Evolutionary conservation across 306 rosid species (phyloP).

Genomic region (Gastrolobium bilobum): DNA sequence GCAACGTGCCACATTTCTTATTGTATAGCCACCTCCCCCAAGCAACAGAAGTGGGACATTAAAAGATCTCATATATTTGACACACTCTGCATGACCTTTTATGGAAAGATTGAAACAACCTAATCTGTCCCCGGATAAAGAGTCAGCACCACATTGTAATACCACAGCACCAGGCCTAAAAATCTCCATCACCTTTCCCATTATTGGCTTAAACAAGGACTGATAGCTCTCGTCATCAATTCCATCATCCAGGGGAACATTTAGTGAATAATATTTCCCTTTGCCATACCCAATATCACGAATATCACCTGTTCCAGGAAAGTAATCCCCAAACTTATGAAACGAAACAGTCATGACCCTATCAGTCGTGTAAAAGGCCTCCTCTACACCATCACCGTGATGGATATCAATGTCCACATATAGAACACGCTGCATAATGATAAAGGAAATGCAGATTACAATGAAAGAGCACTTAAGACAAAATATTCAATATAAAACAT

Average conservation of each 20-base stretch:
- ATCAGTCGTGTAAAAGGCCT: constrained; percentile 59
- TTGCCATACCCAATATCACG: constrained; percentile 59
- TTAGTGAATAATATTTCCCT: constrained; percentile 60
- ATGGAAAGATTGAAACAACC: constrained; percentile 65
- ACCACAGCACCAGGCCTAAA: constrained; percentile 63
- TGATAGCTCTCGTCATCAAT: constrained; percentile 63
- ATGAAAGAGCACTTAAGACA: constrained; percentile 30
- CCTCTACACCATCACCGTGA: constrained; percentile 56
- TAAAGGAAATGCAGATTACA: constrained; percentile 36
- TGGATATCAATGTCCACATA: constrained; percentile 56
- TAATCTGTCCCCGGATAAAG: constrained; percentile 64
- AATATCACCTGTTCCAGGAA: constrained; percentile 66
- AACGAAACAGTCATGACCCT: constrained; percentile 68
- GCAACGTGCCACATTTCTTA: constrained; percentile 66
- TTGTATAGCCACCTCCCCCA: constrained; percentile 65
- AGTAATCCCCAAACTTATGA: constrained; percentile 65
- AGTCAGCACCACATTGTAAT: constrained; percentile 67
- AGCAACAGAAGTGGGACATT: constrained; percentile 63
- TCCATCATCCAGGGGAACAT: constrained; percentile 66
- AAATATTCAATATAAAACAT: constrained; percentile 24
- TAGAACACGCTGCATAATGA: constrained; percentile 60
- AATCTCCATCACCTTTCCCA: constrained; percentile 65
- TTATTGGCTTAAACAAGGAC: constrained; percentile 61
- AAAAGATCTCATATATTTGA: constrained; percentile 60
- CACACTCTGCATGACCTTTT: constrained; percentile 60